Base-by-base conservation (phyloP, 768 basidiomycete genomes). In the Xanthoconium purpureum region DNA sequence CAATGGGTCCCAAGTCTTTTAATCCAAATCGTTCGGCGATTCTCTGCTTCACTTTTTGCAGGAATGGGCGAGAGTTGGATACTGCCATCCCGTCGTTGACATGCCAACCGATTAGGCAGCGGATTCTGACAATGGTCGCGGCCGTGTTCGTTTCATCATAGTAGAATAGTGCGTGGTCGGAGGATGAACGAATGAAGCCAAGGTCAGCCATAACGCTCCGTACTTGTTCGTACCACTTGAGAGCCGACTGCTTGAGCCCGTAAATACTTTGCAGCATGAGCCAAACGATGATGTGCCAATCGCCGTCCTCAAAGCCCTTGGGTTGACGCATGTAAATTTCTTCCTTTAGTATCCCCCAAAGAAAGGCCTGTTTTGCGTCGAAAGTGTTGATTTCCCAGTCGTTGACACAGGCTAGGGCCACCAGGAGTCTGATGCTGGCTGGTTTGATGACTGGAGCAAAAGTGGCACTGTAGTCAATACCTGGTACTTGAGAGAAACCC, bases 1-100 rank as follows among this genome's bases (percentile, higher is more conserved):
- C 20, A 0, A 42, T 10, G 1, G n/a, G 30, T 0, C 45, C 30
- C 0, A 47, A 6, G 11, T 47, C 45, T 3, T 33, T 47, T 30
- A 47, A 10, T 1, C 45, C 30, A 18, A 32, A 33, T 6, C 12
- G 1, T 2, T 47, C n/a, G 0, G 30, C 15, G n/a, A 47, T 47
- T 0, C 32, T 11, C 0, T 1, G 0, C 32, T 47, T 47, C 0
- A 47, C 30, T 3, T 5, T 5, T 1, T n/a, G 5, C 0, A 47
- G 32, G 45, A 47, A 47, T 8, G 12, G 30, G 1, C 13, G 3
- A 1, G 3, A n/a, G 5, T 47, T 47, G 0, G n/a, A 47, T 0
- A 18, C 32, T 1, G 30, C 17, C 45, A 47, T 18, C 0, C 45
- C 11, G 5, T 47, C 24, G n/a, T 47, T 32, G 3, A 47, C 32